These are phyloP conservation scores for Talaromyces sp. DNA, from an alignment of 2,329 filamentous ascomycete species.

Conservation along the genomic window DNA sequence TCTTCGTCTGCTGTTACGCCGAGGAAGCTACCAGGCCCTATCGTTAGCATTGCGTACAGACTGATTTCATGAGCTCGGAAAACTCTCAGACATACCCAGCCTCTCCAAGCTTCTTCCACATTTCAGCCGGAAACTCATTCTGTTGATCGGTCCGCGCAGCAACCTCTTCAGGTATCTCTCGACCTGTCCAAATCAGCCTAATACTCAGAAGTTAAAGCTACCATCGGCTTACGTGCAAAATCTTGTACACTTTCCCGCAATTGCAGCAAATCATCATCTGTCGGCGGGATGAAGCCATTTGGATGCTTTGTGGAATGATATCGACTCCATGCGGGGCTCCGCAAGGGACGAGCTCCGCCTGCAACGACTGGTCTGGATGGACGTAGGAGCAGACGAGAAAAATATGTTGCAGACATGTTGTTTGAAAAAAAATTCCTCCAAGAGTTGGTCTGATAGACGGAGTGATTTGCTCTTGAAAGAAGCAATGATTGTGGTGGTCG, in stretches of 20 bases:
- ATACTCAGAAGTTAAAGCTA: no score
- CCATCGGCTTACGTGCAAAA: constrained; percentile 58
- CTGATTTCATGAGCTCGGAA: neutral
- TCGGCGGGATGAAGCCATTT: constrained; percentile 61
- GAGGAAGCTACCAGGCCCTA: constrained; percentile 59
- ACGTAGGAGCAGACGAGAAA: constrained; percentile 34
- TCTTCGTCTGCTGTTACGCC: constrained; percentile 92
- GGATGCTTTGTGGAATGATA: constrained; percentile 54
- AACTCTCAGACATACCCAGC: constrained; percentile 55
- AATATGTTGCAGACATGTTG: constrained; percentile 29
- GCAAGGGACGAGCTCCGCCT: constrained; percentile 12
- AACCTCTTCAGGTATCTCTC: constrained; percentile 80
- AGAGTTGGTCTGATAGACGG: neutral
- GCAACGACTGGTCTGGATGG: neutral
- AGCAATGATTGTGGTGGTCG: neutral
- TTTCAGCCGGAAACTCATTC: constrained; percentile 83
- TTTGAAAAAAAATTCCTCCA: neutral
- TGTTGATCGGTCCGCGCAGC: constrained; percentile 76
- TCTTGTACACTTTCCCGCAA: constrained; percentile 81
- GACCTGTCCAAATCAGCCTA: constrained; percentile 43
- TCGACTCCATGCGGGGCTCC: constrained; percentile 13
- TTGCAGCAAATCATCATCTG: constrained; percentile 70
- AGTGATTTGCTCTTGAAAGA: neutral
- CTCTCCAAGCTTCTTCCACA: constrained; percentile 92
- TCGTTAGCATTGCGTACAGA: neutral